These are phyloP conservation scores for Phenoliferia sp. DNA, from an alignment of 1,284 basidiomycete genomes.

Conservation along the genomic window DNA sequence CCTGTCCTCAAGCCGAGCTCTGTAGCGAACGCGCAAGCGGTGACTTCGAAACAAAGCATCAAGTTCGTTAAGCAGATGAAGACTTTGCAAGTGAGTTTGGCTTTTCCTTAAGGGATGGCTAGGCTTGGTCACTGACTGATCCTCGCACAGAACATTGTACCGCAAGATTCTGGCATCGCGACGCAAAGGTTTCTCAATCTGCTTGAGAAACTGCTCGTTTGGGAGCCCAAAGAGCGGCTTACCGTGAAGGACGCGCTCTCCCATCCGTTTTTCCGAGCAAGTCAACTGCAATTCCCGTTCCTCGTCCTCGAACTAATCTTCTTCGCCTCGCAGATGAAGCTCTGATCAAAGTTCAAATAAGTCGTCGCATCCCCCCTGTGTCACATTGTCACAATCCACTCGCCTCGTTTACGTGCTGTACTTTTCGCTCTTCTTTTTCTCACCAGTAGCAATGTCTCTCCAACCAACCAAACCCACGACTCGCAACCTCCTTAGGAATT, in stretches of 20 bases:
- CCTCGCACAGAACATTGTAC: constrained; percentile 68
- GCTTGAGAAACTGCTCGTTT: constrained; percentile 82
- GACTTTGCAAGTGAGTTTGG: constrained; percentile 61
- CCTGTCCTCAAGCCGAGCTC: constrained; percentile 68
- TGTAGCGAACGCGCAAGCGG: not conserved
- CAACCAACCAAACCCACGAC: too few relatives aligned
- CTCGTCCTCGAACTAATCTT: not conserved
- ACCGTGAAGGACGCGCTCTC: constrained; percentile 78
- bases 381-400: not conserved
- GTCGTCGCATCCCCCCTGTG: not conserved
- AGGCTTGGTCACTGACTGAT: not conserved
- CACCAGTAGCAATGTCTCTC: too few relatives aligned
- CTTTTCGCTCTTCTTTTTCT: too few relatives aligned
- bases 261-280: constrained; percentile 67
- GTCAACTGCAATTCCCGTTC: not conserved
- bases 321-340: not conserved
- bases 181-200: constrained; percentile 63
- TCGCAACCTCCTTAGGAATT: too few relatives aligned
- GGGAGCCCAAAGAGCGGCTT: constrained; percentile 82
- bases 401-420: not conserved
- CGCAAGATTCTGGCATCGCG: constrained; percentile 31
- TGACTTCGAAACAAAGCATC: constrained; percentile 66
- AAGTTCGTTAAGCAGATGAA: constrained; percentile 89
- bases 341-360: not conserved
- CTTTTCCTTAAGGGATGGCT: not conserved